Conservation (phyloP, 2,329 filamentous ascomycete species). For the Fusarium albosuccineum region DNA sequence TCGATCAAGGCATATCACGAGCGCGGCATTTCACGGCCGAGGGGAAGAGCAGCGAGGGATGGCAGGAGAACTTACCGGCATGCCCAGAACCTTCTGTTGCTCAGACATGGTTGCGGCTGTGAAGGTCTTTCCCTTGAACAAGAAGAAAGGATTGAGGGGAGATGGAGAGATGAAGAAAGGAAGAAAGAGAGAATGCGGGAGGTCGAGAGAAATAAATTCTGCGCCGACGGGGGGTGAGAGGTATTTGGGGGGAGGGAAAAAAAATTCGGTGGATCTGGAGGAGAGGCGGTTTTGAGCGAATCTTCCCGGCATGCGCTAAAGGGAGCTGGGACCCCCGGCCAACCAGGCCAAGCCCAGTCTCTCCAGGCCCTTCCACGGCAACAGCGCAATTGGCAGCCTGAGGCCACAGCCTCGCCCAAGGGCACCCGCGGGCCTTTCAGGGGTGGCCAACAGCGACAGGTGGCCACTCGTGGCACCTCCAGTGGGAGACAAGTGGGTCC, state of each 20-base stretch:
- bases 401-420: conserved; percentile 46
- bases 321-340: conserved; percentile 48
- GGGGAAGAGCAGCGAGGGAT: conserved; percentile 18
- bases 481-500: conserved; percentile 35
- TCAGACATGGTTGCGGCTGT: conserved; percentile 67
- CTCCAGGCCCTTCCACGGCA: conserved; percentile 49
- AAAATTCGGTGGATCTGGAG: conserved; percentile 63
- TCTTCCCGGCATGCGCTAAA: conserved; percentile 62
- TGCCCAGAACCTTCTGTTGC: conserved; percentile 73
- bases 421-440: conserved; percentile 33
- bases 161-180: conserved; percentile 64
- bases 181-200: conserved; percentile 58
- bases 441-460: conserved; percentile 33
- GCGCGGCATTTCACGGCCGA: conserved; percentile 48
- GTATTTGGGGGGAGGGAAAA: conserved; percentile 60
- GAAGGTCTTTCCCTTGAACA: conserved; percentile 56
- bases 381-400: conserved; percentile 51
- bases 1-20: conserved; percentile 38
- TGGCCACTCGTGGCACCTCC: conserved; percentile 36
- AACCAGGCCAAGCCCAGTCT: conserved; percentile 37
- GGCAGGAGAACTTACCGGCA: conserved; percentile 68
- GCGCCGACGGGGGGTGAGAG: conserved; percentile 59
- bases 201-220: conserved; percentile 60
- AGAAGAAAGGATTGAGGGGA: conserved; percentile 72
- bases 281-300: conserved; percentile 66